Evolutionary conservation across 495 filamentous ascomycete species (phyloP).

Genomic region (Aspergillus cristatus): DNA sequence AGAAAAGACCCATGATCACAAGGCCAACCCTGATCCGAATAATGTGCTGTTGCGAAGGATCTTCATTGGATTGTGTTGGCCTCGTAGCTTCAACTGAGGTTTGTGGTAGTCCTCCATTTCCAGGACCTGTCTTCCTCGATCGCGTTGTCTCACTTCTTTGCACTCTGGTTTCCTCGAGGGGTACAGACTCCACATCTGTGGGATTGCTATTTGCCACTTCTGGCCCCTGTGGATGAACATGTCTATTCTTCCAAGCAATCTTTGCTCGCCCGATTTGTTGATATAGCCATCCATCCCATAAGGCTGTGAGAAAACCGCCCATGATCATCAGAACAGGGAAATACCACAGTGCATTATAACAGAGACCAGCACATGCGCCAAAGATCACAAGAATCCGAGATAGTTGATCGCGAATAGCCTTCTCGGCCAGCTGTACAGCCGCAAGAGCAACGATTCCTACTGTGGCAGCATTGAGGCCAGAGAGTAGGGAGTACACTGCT

Average conservation of each 20-base stretch:
- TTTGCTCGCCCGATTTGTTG: conserved; percentile 21
- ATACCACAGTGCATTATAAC: conserved; percentile 76
- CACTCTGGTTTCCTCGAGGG: background rate
- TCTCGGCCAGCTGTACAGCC: conserved; percentile 62
- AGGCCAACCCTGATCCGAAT: conserved; percentile 29
- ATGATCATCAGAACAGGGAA: conserved; percentile 64
- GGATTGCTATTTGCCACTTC: conserved; percentile 3
- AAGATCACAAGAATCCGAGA: conserved; percentile 62
- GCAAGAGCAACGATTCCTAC: conserved; percentile 76
- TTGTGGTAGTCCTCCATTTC: background rate
- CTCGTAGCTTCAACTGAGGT: background rate
- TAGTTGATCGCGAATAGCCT: conserved; percentile 65
- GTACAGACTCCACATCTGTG: conserved; percentile 4
- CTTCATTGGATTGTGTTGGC: background rate
- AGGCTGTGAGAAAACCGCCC: conserved; percentile 44
- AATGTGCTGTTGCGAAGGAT: conserved; percentile 9
- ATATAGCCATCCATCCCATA: conserved; percentile 53
- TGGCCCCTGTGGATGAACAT: conserved; percentile 4
- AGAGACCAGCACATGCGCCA: conserved; percentile 58
- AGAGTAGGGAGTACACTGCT: conserved; percentile 65
- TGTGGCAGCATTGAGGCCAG: conserved; percentile 67
- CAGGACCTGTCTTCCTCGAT: conserved; percentile 7
- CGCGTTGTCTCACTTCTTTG: conserved; percentile 6
- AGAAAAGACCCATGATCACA: conserved; percentile 42
- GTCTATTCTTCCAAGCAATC: conserved; percentile 12